Base-by-base conservation (phyloP, 805 yeast species). In the Kluyveromyces siamensis region DNA sequence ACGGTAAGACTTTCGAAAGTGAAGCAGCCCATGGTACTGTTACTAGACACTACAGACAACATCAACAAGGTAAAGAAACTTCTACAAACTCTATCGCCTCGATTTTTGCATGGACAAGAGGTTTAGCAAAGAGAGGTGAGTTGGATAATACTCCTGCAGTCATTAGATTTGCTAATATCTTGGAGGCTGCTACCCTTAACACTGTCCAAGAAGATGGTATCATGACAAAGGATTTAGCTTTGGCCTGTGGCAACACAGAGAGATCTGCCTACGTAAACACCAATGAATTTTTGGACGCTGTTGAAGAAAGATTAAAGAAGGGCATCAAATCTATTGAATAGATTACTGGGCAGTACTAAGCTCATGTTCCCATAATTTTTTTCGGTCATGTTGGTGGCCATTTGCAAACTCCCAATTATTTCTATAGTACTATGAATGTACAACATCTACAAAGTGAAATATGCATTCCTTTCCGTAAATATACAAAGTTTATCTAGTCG, bases 11-110 rank as follows among this genome's bases (percentile, higher is more conserved):
- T n/a, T 85, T 82, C 58, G 93, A 85, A 71, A 75, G 85, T 51
- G 93, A 85, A 67, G 91, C 91, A 51, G 93, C 93, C 35, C 93
- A 85, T 61, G 93, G 93, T 58, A 85, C 93, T 16, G 93, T 85
- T 53, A 85, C 93, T 33, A 81, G 93, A 77, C 93, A 85, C 63
- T 85, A 72, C 71, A 82, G 91, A 77, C 85, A 80, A 67, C 80
- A 82, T 59, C 91, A 85, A 69, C 79, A 79, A 61, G 91, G 91
- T 53, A 81, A 84, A 63, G 87, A 83, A 65, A 85, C 93, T 8
- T 83, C 90, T 5, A 85, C 93, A 48, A 85, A 85, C 70, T 84
- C 93, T 8, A 85, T 85, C 66, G 93, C 93, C 5, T 83, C 89
- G 17, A 85, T 85, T 50, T 85, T 84, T 58, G 93, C 93, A 30